A percentile compares a stretch with the other conserved stretches of the same genome.
These are phyloP conservation scores for Arbutus unedo DNA, from an alignment of 148 eudicot genomes.

Conservation along the genomic window DNA sequence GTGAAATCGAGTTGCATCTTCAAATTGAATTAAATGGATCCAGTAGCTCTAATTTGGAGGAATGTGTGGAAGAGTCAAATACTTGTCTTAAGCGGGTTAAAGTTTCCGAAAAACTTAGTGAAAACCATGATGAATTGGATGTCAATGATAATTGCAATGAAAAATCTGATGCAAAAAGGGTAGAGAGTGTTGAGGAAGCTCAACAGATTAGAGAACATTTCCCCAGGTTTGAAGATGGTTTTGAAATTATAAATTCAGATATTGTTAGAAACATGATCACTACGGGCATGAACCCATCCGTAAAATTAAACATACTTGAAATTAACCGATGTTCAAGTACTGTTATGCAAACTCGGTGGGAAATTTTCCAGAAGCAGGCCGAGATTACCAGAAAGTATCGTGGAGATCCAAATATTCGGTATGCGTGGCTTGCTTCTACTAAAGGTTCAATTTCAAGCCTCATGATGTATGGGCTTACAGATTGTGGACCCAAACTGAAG, in stretches of 20 bases:
- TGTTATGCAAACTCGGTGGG: conserved; percentile 26
- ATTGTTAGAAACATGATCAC: conserved; percentile 24
- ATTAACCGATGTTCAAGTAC: conserved; percentile 28
- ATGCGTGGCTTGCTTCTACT: conserved; percentile 38
- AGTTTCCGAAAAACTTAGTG: conserved; percentile 5
- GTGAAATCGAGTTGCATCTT: conserved; percentile 35
- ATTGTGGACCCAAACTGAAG: conserved; percentile 20
- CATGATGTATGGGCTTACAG: conserved; percentile 32
- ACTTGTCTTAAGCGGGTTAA: conserved; percentile 20
- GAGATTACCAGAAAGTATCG: conserved; percentile 31
- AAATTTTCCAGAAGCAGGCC: conserved; percentile 39
- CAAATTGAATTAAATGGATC: conserved; percentile 35
- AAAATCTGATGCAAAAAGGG: conserved; percentile 17
- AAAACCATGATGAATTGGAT: conserved; percentile 3
- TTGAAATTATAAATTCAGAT: conserved; percentile 23
- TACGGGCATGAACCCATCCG: conserved; percentile 18
- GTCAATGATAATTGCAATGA: conserved; percentile 9
- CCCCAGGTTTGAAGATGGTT: conserved; percentile 14
- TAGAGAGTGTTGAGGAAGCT: conserved; percentile 11
- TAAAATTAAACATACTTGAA: conserved; percentile 17
- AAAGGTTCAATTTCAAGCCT: conserved; percentile 26
- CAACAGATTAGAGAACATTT: conserved; percentile 12
- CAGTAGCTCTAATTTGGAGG: conserved; percentile 24
- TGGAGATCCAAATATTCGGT: conserved; percentile 34
- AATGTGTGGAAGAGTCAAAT: conserved; percentile 39